Evolutionary conservation across 1,139 yeast species (phyloP).

Genomic region (Maudiozyma humilis): DNA sequence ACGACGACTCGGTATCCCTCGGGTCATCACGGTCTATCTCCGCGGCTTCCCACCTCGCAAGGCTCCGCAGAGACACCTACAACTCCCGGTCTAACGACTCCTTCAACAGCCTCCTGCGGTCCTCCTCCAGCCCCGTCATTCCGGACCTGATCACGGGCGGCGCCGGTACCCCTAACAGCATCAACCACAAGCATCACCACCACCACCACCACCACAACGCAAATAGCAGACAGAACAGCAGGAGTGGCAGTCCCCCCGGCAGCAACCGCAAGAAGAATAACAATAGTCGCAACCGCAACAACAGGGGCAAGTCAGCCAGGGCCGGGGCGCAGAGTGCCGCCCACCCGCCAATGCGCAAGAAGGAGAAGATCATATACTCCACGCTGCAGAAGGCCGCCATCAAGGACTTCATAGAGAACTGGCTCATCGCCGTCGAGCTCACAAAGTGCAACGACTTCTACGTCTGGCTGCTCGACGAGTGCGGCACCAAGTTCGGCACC

Average conservation of each 20-base stretch:
- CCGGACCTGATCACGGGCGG: conserved; percentile 2
- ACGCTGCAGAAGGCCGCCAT: conserved; percentile 19
- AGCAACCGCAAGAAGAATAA: neutral
- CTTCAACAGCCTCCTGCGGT: conserved; percentile 1
- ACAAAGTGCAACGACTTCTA: conserved; percentile 30
- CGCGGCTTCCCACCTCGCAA: conserved; percentile 6
- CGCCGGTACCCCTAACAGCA: neutral
- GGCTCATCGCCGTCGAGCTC: conserved; percentile 27
- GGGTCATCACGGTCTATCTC: conserved; percentile 4
- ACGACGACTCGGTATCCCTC: conserved; percentile 5
- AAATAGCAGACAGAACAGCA: neutral
- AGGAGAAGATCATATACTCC: conserved; percentile 5
- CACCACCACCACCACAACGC: neutral
- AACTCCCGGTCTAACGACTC: conserved; percentile 5
- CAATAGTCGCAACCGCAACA: neutral
- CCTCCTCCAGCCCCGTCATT: conserved; percentile 5
- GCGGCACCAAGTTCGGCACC: conserved; percentile 18
- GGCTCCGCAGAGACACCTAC: conserved; percentile 6
- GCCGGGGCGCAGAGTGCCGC: too few relatives aligned
- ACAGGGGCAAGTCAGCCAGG: neutral
- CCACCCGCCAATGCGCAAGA: neutral
- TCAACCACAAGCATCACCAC: neutral
- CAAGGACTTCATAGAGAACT: conserved; percentile 27
- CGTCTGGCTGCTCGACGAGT: conserved; percentile 26
- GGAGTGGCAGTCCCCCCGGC: neutral